Evolutionary conservation across 1,284 basidiomycete genomes (phyloP).

Genomic region (Baeospora myosura): DNA sequence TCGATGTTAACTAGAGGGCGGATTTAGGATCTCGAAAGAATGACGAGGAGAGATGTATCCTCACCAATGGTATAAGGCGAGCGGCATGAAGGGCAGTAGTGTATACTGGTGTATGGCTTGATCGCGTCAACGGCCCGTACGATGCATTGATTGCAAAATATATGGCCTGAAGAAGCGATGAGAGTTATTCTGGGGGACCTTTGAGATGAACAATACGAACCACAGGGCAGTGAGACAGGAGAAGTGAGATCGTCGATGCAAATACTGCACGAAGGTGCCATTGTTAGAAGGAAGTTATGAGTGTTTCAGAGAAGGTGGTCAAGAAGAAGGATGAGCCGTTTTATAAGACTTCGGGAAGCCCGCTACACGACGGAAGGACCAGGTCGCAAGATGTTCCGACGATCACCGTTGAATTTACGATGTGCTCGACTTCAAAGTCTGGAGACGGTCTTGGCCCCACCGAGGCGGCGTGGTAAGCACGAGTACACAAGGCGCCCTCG

Average conservation of each 20-base stretch:
- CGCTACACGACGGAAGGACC: too few relatives aligned
- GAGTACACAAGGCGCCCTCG: too few relatives aligned
- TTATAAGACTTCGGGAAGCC: too few relatives aligned
- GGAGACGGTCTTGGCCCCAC: too few relatives aligned
- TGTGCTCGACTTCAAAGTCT: too few relatives aligned
- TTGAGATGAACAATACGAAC: conserved; percentile 25
- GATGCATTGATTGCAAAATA: conserved; percentile 52
- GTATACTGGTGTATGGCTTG: conserved; percentile 35
- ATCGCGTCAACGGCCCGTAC: conserved; percentile 37
- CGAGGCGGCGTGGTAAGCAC: too few relatives aligned
- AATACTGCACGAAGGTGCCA: conserved; percentile 40
- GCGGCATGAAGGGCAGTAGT: conserved; percentile 49
- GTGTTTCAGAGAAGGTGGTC: too few relatives aligned
- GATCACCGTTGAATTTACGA: too few relatives aligned
- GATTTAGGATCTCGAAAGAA: neutral
- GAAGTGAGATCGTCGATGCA: conserved; percentile 43
- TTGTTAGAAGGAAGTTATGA: conserved; percentile 1
- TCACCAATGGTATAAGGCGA: conserved; percentile 40
- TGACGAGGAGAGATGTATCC: conserved; percentile 11
- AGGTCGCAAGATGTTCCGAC: too few relatives aligned
- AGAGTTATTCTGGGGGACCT: conserved; percentile 4
- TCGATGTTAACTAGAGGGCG: conserved; percentile 36
- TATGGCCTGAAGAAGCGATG: conserved; percentile 36
- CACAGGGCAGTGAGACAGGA: conserved; percentile 56
- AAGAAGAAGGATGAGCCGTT: too few relatives aligned